These are phyloP conservation scores for Hibiscus trionum DNA, from an alignment of 345 rosid species.

Conservation along the genomic window DNA sequence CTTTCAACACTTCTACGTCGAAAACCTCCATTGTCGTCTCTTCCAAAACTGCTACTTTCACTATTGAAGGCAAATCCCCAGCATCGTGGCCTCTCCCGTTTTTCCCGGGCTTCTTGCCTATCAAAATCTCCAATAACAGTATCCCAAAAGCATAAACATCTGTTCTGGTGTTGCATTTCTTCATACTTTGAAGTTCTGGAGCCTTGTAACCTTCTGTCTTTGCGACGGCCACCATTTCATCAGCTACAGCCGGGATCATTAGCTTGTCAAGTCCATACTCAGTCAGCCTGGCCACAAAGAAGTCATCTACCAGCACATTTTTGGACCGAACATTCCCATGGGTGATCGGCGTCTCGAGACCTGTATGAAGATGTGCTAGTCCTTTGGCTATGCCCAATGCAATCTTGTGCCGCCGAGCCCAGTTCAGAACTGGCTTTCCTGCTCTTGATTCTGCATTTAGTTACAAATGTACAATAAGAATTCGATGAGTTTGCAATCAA, in stretches of 20 bases:
- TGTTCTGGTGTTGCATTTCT: conserved; percentile 85
- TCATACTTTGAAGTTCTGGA: conserved; percentile 93
- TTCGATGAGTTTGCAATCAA: neutral
- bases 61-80: conserved; percentile 77
- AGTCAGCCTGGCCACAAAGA: conserved; percentile 69
- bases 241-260: conserved; percentile 85
- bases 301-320: conserved; percentile 90
- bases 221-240: conserved; percentile 83
- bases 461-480: neutral
- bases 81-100: conserved; percentile 52
- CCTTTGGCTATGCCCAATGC: conserved; percentile 88
- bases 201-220: conserved; percentile 89
- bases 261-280: conserved; percentile 91
- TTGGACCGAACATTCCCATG: conserved; percentile 87
- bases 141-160: conserved; percentile 94
- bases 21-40: conserved; percentile 96
- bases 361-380: conserved; percentile 72
- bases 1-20: conserved; percentile 74
- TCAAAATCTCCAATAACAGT: conserved; percentile 75
- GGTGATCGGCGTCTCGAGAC: conserved; percentile 69
- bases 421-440: conserved; percentile 71
- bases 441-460: conserved; percentile 53
- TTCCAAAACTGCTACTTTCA: conserved; percentile 90
- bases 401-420: conserved; percentile 96
- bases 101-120: conserved; percentile 89